Evolutionary conservation across 768 basidiomycete genomes (phyloP), one percentile per base, ranked within the genome.

Genomic region (Rhizopogon vinicolor): DNA sequence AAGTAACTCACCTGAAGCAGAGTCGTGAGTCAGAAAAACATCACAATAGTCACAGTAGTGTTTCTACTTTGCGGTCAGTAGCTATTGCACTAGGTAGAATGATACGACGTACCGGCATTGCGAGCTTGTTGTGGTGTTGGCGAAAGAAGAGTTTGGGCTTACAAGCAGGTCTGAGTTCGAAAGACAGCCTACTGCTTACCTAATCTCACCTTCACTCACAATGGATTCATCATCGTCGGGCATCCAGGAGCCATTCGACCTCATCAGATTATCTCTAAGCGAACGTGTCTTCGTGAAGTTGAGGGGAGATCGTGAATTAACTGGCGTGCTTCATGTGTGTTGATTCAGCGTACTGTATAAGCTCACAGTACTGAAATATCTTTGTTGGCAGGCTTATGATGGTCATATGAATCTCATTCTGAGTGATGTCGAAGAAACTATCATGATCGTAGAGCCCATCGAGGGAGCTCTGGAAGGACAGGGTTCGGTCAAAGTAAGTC

Each of bases 321-420:
- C 87, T 3, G 96, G 96, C 9, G 84, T 96, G 60, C 76, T 99
- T 44, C 96, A 99, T 75, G 97, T 96, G 65, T 46, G 90, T 69
- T 46, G 56, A 29, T 45, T 42, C 41, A 19, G n/a, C n/a, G 45
- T 56, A 6, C 31, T 44, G 41, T 37, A 41, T 43, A 19, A 25
- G 39, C 50, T 33, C 54, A 45, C 52, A 48, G 18, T 51, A 53
- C 59, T 56, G 53, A 40, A 53, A 51, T 7, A 58, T 55, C 25
- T 60, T 29, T 55, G 51, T 50, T 58, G 62, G 12, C 65, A 99
- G 97, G 97, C 97, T 19, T 98, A 98, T 66, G 97, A 99, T 75
- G 97, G 95, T n/a, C 97, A 98, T 72, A 98, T 98, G 97, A 98
- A 99, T 71, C 79, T 99, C 63, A 97, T 99, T 59, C 79, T 99